A percentile compares a stretch with the other conserved stretches of the same genome.
Conservation (phyloP, 2,329 filamentous ascomycete species). For the Colletotrichum sp. region DNA sequence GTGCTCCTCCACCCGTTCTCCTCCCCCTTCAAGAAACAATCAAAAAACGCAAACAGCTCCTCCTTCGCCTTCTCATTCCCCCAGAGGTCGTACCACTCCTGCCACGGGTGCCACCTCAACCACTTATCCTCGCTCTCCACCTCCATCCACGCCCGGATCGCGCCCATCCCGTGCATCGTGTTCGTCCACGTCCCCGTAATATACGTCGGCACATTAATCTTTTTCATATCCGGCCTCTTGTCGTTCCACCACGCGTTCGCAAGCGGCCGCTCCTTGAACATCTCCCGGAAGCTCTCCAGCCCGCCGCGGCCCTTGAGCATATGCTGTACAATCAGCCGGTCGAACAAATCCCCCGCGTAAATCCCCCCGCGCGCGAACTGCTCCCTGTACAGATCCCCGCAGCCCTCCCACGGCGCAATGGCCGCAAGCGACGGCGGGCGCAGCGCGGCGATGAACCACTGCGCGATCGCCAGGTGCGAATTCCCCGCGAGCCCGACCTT, state of each 20-base stretch:
- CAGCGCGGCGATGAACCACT: slow-evolving; percentile 27
- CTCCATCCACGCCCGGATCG: slow-evolving; percentile 32
- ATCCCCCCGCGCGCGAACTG: slow-evolving; percentile 28
- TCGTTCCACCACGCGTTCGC: slow-evolving; percentile 28
- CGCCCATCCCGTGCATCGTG: slow-evolving; percentile 28
- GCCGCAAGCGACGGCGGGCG: slow-evolving; percentile 21
- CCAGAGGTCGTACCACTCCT: slow-evolving; percentile 11
- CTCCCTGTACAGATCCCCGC: slow-evolving; percentile 27
- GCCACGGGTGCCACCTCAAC: slow-evolving; percentile 30
- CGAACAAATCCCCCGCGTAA: slow-evolving; percentile 23
- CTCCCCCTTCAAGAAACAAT: slow-evolving; percentile 45
- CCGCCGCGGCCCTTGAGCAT: slow-evolving; percentile 26
- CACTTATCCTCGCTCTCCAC: slow-evolving; percentile 44
- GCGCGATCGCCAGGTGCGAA: slow-evolving; percentile 29
- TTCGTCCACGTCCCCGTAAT: slow-evolving; percentile 19
- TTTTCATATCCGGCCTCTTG: slow-evolving; percentile 25
- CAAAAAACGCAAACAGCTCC: slow-evolving; percentile 49
- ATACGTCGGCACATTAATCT: slow-evolving; percentile 27
- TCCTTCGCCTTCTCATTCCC: slow-evolving; percentile 19
- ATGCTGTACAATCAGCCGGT: slow-evolving; percentile 17
- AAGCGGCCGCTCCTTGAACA: slow-evolving; percentile 26
- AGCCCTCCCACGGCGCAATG: slow-evolving; percentile 47
- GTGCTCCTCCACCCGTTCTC: slow-evolving; percentile 52
- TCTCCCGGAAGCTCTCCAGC: slow-evolving; percentile 25
- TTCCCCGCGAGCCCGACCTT: slow-evolving; percentile 31